phyloP scores from a whole-genome alignment of 805 yeast genomes.

The Saccharomycopsis babjevae region DNA sequence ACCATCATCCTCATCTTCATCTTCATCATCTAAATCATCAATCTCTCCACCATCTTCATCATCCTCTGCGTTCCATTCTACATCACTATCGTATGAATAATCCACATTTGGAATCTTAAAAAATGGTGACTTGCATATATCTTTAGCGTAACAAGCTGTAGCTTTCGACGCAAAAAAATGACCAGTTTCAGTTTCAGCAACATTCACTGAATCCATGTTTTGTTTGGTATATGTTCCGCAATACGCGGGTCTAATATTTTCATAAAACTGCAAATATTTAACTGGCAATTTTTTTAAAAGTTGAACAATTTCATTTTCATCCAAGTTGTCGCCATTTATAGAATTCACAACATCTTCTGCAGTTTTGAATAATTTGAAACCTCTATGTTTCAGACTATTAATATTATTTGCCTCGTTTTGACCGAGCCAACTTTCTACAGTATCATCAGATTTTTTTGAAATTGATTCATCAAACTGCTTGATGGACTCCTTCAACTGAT shows the following conservation, averaged over 20 bases:
- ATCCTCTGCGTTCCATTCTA: conserved; percentile 48
- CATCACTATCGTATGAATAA: conserved; percentile 42
- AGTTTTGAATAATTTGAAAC: neutral
- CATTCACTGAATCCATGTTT: conserved; percentile 2
- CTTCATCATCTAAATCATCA: conserved; percentile 46
- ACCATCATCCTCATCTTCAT: conserved; percentile 44
- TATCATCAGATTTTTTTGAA: neutral
- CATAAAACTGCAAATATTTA: conserved; percentile 36
- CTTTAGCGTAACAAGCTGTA: conserved; percentile 21
- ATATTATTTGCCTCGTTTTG: neutral
- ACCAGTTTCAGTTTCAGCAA: neutral
- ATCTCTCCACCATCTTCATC: conserved; percentile 49
- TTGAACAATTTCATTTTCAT: conserved; percentile 12
- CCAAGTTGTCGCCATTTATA: conserved; percentile 5
- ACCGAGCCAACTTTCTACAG: neutral
- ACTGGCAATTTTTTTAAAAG: conserved; percentile 24
- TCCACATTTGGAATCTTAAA: conserved; percentile 29
- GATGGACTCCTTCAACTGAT: neutral
- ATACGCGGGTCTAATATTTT: conserved; percentile 43
- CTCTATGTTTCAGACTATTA: neutral
- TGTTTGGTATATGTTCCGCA: conserved; percentile 40
- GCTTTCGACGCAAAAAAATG: neutral
- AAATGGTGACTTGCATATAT: conserved; percentile 20
- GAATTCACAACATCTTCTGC: conserved; percentile 9
- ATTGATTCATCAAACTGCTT: neutral